phyloP scores from a whole-genome alignment of 2,329 filamentous ascomycete genomes.

The Aspergillus oerlinghausenensis region DNA sequence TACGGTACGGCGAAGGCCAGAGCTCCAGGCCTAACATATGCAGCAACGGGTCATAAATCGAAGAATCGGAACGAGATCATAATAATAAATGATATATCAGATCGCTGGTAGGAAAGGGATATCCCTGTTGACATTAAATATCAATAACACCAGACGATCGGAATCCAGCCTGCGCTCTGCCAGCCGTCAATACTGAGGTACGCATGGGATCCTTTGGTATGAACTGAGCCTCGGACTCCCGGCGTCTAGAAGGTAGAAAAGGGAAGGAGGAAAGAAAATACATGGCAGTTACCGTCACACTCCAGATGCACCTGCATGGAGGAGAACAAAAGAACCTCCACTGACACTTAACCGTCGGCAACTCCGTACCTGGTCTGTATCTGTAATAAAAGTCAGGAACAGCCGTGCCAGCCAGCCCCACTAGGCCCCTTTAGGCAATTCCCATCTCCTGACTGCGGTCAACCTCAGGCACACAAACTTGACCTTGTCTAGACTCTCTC shows the following conservation, averaged over 20 bases:
- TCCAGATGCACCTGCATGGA: background rate
- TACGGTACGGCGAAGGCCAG: background rate
- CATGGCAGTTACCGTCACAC: background rate
- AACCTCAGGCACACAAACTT: background rate
- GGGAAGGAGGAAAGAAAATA: conserved; percentile 4
- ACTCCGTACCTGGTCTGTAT: background rate
- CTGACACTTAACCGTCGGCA: no score
- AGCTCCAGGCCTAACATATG: background rate
- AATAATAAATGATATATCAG: background rate
- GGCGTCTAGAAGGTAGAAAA: background rate
- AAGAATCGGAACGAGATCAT: no score
- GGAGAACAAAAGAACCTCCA: background rate
- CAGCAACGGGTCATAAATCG: no score
- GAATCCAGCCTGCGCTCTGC: background rate
- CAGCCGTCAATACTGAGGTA: background rate
- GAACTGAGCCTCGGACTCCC: background rate
- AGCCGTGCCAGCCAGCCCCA: conserved; percentile 5
- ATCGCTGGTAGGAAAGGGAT: background rate
- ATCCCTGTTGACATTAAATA: background rate
- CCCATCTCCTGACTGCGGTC: conserved; percentile 15
- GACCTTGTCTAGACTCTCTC: conserved; percentile 1
- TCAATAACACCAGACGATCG: background rate
- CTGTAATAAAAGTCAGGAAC: conserved; percentile 9
- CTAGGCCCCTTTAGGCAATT: conserved; percentile 8
- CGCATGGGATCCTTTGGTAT: background rate